Conservation (phyloP, 371 early-diverging fungal genomes). For the Saksenaea vasiformis region DNA sequence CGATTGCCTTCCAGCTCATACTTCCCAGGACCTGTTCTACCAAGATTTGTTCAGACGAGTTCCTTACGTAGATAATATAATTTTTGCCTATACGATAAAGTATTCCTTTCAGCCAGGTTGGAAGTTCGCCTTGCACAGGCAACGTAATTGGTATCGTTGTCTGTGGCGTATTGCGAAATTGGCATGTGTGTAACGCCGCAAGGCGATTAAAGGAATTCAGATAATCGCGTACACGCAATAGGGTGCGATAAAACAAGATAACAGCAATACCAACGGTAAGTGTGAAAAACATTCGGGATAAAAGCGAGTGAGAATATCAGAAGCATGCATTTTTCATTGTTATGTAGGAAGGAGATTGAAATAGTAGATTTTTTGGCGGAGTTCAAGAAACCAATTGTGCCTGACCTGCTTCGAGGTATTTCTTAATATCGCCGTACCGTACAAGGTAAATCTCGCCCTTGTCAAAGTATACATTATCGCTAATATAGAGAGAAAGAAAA, state of each 20-base stretch:
- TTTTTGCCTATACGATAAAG: conserved; percentile 44
- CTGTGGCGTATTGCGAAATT: conserved; percentile 38
- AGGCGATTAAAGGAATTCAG: not conserved
- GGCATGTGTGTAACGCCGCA: not conserved
- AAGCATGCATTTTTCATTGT: not conserved
- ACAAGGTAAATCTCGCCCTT: conserved; percentile 28
- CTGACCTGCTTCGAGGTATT: conserved; percentile 16
- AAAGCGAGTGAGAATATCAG: not conserved
- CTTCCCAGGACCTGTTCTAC: conserved; percentile 34
- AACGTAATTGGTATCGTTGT: conserved; percentile 33
- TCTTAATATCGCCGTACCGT: conserved; percentile 25
- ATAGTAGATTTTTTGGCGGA: not conserved
- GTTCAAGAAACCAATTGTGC: conserved; percentile 18
- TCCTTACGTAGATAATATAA: not conserved
- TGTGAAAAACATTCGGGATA: not conserved
- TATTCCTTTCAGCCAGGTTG: conserved; percentile 42
- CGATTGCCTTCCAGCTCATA: conserved; percentile 35
- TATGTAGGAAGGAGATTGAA: not conserved
- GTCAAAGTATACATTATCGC: conserved; percentile 13
- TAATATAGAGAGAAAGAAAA: not conserved
- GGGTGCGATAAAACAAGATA: not conserved
- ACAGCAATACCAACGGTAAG: not conserved
- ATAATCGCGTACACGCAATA: not conserved
- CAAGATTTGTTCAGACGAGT: not conserved
- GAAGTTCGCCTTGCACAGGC: conserved; percentile 39